These are phyloP conservation scores for Parafenestella ontariensis DNA, from an alignment of 2,329 filamentous ascomycete species.

Conservation along the genomic window DNA sequence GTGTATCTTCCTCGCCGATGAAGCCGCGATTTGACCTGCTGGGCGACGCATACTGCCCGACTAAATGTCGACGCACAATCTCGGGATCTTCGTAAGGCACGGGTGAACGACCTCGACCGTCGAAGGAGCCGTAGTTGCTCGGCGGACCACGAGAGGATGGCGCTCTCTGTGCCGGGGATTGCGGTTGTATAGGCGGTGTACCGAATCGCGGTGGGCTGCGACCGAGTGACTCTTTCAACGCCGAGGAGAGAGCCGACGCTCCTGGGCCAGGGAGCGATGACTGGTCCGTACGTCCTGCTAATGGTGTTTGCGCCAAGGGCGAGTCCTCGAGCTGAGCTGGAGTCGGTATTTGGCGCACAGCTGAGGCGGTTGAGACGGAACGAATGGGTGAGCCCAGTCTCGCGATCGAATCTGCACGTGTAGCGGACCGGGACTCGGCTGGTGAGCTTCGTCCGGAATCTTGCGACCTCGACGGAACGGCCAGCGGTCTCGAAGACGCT, in stretches of 20 bases:
- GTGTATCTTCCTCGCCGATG: conserved; percentile 34
- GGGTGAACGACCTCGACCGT: conserved; percentile 65
- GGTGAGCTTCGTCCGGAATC: conserved; percentile 38
- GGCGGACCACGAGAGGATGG: conserved; percentile 62
- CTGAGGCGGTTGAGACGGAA: conserved; percentile 51
- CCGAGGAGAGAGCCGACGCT: conserved; percentile 85
- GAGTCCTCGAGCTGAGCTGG: conserved; percentile 54
- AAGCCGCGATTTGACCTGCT: conserved; percentile 39
- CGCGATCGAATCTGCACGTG: conserved; percentile 61
- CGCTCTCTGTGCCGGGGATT: conserved; percentile 61
- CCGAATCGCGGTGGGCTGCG: conserved; percentile 74
- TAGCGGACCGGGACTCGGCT: conserved; percentile 49
- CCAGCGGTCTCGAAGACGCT: conserved; percentile 33
- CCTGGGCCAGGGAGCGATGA: conserved; percentile 76
- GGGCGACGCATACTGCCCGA: conserved; percentile 51
- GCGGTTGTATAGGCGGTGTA: conserved; percentile 59
- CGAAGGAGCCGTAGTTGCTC: conserved; percentile 86
- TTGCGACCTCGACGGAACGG: conserved; percentile 38
- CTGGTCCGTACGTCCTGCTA: conserved; percentile 66
- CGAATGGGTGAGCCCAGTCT: conserved; percentile 64
- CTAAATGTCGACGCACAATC: conserved; percentile 90
- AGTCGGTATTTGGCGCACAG: conserved; percentile 59
- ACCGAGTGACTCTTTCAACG: conserved; percentile 77
- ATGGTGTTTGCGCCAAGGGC: conserved; percentile 62
- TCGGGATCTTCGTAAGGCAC: conserved; percentile 86